These are phyloP conservation scores for Lodderomyces metapsilosis DNA, from an alignment of 1,139 yeast genomes.

Conservation along the genomic window DNA sequence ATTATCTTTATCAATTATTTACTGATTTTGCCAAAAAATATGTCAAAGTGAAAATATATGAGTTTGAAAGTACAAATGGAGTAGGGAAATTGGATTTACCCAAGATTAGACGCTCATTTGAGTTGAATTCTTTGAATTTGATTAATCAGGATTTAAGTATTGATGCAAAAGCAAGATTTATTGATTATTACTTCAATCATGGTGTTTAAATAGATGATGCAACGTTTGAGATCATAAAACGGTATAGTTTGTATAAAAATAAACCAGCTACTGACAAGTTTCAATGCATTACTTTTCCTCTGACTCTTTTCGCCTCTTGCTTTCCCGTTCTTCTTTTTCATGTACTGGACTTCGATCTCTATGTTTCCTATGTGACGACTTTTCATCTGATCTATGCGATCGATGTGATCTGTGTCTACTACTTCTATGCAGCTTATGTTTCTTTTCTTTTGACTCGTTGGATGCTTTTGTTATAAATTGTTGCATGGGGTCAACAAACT, in stretches of 20 bases:
- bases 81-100: conserved; percentile 7
- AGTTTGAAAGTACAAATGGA: conserved; percentile 8
- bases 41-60: conserved; percentile 27
- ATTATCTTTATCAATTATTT: conserved; percentile 26
- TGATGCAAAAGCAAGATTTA: conserved; percentile 31
- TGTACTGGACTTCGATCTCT: conserved; percentile 5
- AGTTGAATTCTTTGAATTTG: conserved; percentile 28
- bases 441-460: conserved; percentile 9
- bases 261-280: too few relatives aligned
- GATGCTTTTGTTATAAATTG: conserved; percentile 11
- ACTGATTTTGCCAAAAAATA: conserved; percentile 21
- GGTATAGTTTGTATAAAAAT: too few relatives aligned
- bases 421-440: conserved; percentile 3
- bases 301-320: neutral
- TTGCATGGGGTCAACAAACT: conserved; percentile 22
- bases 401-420: conserved; percentile 8
- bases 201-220: neutral
- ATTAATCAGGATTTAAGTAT: conserved; percentile 28
- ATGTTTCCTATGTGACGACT: conserved; percentile 1
- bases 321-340: conserved; percentile 4
- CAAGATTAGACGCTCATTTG: conserved; percentile 25
- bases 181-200: conserved; percentile 29
- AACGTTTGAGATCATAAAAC: too few relatives aligned
- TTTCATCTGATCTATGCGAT: conserved; percentile 1
- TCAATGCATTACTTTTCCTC: too few relatives aligned